Base-by-base conservation (phyloP, 306 rosid genomes). In the Erythrophleum fordii region DNA sequence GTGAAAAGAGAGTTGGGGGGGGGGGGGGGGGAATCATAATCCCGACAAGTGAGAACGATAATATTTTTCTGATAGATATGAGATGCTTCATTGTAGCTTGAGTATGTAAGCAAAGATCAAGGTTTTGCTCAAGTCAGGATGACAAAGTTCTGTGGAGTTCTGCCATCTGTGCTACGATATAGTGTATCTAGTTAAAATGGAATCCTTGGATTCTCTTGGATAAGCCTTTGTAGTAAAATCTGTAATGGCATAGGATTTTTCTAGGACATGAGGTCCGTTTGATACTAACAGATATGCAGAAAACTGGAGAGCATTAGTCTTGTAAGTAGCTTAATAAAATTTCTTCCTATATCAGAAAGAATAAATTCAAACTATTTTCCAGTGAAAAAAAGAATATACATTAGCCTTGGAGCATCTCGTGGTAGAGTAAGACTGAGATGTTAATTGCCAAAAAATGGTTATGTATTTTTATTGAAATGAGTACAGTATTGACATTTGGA, bases 181-280 rank as follows among this genome's bases (percentile, higher is more conserved):
- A 44, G 42, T 29, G 42, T 61, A 5, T 18, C 23, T 35, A 18
- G 26, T 35, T 65, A 28, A 80, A 22, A 2, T 16, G 35, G 39
- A 73, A 62, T 78, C 71, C 48, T 64, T 64, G 39, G 49, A 23
- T 37, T 70, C 73, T 73, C 69, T 73, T 22, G 73, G 65, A 67
- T 83, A 26, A 11, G 52, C 72, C 39, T 76, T 75, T 69, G 17
- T 62, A 51, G 41, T 82, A 46, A 69, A 46, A 69, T 82, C 52
- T 18, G 45, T 69, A 69, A 70, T 13, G 59, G 51, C 58, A 59
- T 60, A 60, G 44, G 7, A 29, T 28, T 60, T 26, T 28, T 60
- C 41, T 5, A 2, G 35, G 67, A 2, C n/a, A 22, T 31, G 1
- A 18, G 41, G 26, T 78, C 69, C 55, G 28, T 68, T 37, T n/a